Evolutionary conservation across 139 green algal species (phyloP), one percentile per base, ranked within the genome.

Genomic region (Volvox africanus): DNA sequence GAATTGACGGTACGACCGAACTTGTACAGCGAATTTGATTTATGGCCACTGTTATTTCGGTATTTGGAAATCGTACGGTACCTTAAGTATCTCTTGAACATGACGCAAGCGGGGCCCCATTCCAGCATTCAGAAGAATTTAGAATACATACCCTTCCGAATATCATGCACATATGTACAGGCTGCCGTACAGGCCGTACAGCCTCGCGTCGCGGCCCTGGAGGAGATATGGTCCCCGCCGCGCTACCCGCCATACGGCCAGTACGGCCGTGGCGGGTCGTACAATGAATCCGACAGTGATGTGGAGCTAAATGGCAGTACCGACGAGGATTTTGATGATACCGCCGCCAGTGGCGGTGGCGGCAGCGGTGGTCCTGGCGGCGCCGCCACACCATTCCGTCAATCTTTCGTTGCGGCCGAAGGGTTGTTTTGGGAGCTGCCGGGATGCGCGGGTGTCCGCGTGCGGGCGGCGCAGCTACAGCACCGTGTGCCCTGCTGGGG

Each of bases 401-500:
- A 19, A 30, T 24, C 18, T 61, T 93, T 91, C 55, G 67, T 94
- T 33, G 93, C 93, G 16, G 65, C 88, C 0, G 68, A 91, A 62
- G 86, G 89, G 21, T 50, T 91, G 78, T 88, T 82, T 19, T 93
- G 77, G 88, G 67, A 94, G 26, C 61, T 94, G 33, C 82, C 73
- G 1, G 79, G 77, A 16, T 75, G 77, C 19, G 61, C 84, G n/a
- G 50, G 62, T 1, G 28, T 93, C 44, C 20, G 24, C 12, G 76
- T 88, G 65, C 81, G 87, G 76, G 94, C 91, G 65, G 93, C 92
- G 50, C 97, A 98, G 94, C 95, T 98, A 92, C 95, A 97, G 92
- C 97, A 99, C 92, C 93, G 96, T 18, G 90, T 99, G 80, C 95
- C 96, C 0, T 98, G 97, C 94, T 98, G 96, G 96, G 97, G 97